Conservation (phyloP, 2,329 filamentous ascomycete species). For the Fusarium decemcellulare region DNA sequence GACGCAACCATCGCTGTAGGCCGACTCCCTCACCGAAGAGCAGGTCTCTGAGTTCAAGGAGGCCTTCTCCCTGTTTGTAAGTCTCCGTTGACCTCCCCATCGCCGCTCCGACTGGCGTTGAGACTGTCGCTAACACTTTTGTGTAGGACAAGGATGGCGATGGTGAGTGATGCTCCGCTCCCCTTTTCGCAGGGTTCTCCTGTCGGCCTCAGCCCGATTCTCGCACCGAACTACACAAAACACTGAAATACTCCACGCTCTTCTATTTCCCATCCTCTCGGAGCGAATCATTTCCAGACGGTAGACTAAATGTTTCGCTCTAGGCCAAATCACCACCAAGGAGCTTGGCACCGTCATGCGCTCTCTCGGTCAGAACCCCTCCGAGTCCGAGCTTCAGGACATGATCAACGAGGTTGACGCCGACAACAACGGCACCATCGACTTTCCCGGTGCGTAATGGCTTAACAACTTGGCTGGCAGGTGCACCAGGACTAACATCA, state of each 20-base stretch:
- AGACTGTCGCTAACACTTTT: conserved; percentile 44
- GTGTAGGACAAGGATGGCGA: conserved; percentile 89
- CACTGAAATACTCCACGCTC: conserved; percentile 5
- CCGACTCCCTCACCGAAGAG: conserved; percentile 98
- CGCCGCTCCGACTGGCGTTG: not conserved
- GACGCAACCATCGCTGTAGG: conserved; percentile 67
- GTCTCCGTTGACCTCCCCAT: conserved; percentile 53
- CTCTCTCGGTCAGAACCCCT: conserved; percentile 90
- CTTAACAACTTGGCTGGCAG: not conserved
- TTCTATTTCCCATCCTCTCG: conserved; percentile 1
- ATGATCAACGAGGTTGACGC: conserved; percentile 97
- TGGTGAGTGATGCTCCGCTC: conserved; percentile 72
- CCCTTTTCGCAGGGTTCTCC: conserved; percentile 29
- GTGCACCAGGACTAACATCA: conserved; percentile 32
- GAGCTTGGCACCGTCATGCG: conserved; percentile 93
- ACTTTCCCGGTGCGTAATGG: conserved; percentile 81
- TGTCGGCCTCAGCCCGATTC: conserved; percentile 23
- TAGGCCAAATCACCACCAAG: conserved; percentile 93
- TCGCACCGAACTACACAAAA: conserved; percentile 20
- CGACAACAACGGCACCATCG: conserved; percentile 93
- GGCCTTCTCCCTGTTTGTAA: conserved; percentile 99
- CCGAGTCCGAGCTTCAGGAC: conserved; percentile 90
- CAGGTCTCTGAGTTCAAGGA: conserved; percentile 99
- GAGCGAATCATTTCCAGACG: conserved; percentile 23
- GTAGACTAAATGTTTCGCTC: conserved; percentile 39